These are phyloP conservation scores for Haplosporangium sp. DNA, from an alignment of 371 early-diverging fungal species.

Conservation along the genomic window DNA sequence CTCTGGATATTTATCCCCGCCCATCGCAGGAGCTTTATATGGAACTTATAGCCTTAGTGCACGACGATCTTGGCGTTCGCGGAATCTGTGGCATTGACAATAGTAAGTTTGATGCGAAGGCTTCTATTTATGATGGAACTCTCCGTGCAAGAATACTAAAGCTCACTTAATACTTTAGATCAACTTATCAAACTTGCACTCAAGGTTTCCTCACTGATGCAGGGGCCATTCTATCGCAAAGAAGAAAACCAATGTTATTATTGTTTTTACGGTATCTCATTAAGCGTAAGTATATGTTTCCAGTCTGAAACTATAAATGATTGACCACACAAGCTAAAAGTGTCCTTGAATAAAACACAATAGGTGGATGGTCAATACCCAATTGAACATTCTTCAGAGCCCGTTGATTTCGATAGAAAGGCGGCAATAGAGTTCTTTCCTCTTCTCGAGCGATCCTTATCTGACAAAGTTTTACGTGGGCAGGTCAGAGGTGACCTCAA, in stretches of 20 bases:
- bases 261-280: constrained; percentile 73
- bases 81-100: constrained; percentile 69
- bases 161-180: constrained; percentile 17
- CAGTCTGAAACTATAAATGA: background rate
- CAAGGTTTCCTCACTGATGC: constrained; percentile 45
- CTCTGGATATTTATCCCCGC: constrained; percentile 13
- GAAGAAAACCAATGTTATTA: constrained; percentile 76
- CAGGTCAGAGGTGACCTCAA: constrained; percentile 65
- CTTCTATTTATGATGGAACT: too few species aligned
- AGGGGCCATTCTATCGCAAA: constrained; percentile 48
- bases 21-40: constrained; percentile 43
- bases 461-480: constrained; percentile 58
- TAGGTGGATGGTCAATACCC: constrained; percentile 66
- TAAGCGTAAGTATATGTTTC: constrained; percentile 58
- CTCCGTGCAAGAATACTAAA: background rate
- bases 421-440: constrained; percentile 68
- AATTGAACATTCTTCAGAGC: constrained; percentile 67
- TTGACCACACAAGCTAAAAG: background rate
- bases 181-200: constrained; percentile 47
- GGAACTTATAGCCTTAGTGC: constrained; percentile 64
- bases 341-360: background rate
- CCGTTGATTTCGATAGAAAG: constrained; percentile 61
- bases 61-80: constrained; percentile 76
- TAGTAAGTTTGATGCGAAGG: constrained; percentile 45
- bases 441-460: constrained; percentile 59